Evolutionary conservation across 345 rosid species (phyloP).

Genomic region (Salix purpurea): DNA sequence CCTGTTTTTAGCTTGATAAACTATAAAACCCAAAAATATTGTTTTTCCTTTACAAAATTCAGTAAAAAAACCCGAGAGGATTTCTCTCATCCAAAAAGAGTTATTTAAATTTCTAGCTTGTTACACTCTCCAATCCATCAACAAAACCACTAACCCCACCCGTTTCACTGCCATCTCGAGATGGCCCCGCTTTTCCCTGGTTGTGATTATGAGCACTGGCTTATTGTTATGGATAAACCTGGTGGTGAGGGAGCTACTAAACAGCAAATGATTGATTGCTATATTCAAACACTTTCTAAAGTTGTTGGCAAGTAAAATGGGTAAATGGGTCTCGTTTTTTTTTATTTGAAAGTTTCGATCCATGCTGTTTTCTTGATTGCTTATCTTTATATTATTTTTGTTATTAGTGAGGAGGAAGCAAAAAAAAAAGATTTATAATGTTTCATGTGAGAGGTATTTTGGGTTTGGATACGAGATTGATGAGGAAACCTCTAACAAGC

Average conservation of each 20-base stretch:
- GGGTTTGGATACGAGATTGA: slow-evolving; percentile 96
- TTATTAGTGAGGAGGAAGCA: slow-evolving; percentile 83
- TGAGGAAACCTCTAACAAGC: slow-evolving; percentile 89
- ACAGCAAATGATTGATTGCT: slow-evolving; percentile 94
- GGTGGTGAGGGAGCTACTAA: slow-evolving; percentile 83
- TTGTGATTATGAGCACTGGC: slow-evolving; percentile 95
- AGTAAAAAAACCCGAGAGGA: too few relatives aligned
- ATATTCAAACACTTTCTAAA: slow-evolving; percentile 72
- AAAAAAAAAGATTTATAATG: slow-evolving; percentile 82
- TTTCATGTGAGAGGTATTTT: slow-evolving; percentile 91
- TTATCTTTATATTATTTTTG: not conserved
- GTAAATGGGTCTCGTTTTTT: not conserved
- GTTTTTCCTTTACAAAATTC: too few relatives aligned
- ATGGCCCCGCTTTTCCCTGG: slow-evolving; percentile 95
- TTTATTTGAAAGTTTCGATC: not conserved
- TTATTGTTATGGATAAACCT: slow-evolving; percentile 90
- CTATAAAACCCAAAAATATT: too few relatives aligned
- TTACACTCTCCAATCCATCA: slow-evolving; percentile 12
- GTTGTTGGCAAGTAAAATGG: slow-evolving; percentile 61
- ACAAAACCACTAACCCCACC: slow-evolving; percentile 5
- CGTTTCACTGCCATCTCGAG: slow-evolving; percentile 59
- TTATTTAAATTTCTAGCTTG: too few relatives aligned
- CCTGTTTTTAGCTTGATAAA: too few relatives aligned
- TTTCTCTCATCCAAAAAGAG: too few relatives aligned
- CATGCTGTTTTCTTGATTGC: not conserved